Conservation (phyloP, 345 rosid species). For the Citrus sp. region DNA sequence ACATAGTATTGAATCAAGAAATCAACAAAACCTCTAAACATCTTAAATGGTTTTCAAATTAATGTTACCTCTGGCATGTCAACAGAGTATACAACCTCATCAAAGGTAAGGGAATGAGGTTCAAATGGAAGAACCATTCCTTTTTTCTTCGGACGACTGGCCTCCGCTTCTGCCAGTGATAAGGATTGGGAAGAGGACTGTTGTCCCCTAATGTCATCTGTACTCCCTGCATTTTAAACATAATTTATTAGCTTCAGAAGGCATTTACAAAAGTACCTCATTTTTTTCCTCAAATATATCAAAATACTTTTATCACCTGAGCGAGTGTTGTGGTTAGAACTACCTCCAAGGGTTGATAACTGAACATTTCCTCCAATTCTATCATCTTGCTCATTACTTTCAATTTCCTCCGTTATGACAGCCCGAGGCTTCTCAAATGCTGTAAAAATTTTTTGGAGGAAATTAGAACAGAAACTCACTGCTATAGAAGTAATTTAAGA, state of each 20-base stretch:
- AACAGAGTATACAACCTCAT: slow-evolving; percentile 45
- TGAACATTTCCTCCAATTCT: slow-evolving; percentile 29
- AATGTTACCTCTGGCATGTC: slow-evolving; percentile 59
- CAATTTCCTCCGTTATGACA: slow-evolving; percentile 33
- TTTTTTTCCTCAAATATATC: not conserved
- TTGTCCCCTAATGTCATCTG: slow-evolving; percentile 17
- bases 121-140: slow-evolving; percentile 72
- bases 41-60: not conserved
- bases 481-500: slow-evolving; percentile 2
- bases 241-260: not conserved
- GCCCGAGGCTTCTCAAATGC: slow-evolving; percentile 60
- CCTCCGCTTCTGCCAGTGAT: slow-evolving; percentile 22
- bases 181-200: slow-evolving; percentile 11
- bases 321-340: slow-evolving; percentile 10
- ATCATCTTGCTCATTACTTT: slow-evolving; percentile 16
- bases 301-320: slow-evolving; percentile 17
- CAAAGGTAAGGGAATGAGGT: slow-evolving; percentile 49
- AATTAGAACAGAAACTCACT: not conserved
- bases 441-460: slow-evolving; percentile 20
- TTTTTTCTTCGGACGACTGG: slow-evolving; percentile 19
- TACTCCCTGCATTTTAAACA: slow-evolving; percentile 6
- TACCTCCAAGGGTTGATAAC: slow-evolving; percentile 21
- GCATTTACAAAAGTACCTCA: not conserved
- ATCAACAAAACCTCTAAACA: not conserved
- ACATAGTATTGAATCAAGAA: not conserved